Percentiles rank a stretch among this genome's conserved stretches.
Evolutionary conservation across 257 asterid genomes (phyloP).

Genomic region (Scutellaria baicalensis): DNA sequence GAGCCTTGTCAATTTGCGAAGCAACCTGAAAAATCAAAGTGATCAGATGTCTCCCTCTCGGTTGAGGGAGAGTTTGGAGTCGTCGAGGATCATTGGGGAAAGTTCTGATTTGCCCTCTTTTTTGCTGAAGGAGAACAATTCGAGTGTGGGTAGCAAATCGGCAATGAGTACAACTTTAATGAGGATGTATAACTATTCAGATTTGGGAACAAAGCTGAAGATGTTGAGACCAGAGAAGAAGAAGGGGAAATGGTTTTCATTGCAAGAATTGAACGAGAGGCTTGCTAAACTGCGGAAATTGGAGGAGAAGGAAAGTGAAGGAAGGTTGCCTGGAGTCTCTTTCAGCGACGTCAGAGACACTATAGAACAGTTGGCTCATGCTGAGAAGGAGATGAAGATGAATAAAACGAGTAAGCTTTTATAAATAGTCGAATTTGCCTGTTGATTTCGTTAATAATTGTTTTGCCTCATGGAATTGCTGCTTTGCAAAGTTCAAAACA

Average conservation of each 20-base stretch:
- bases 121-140: slow-evolving; percentile 14
- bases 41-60: slow-evolving; percentile 1
- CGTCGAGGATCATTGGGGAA: background rate
- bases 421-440: too few relatives aligned
- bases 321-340: too few relatives aligned
- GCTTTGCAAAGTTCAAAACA: background rate
- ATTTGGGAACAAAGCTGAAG: too few relatives aligned
- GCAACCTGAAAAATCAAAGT: background rate
- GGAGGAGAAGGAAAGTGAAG: too few relatives aligned
- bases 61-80: background rate
- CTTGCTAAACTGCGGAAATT: too few relatives aligned
- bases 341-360: background rate
- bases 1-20: slow-evolving; percentile 10
- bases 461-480: background rate
- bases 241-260: too few relatives aligned
- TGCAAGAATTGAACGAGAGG: too few relatives aligned
- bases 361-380: background rate
- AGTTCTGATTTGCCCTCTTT: slow-evolving; percentile 12
- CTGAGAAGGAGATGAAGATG: background rate
- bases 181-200: slow-evolving; percentile 13
- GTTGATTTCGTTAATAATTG: background rate
- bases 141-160: background rate
- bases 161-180: too few relatives aligned
- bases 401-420: slow-evolving; percentile 4
- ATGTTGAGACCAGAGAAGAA: too few relatives aligned